phyloP scores from a whole-genome alignment of 2,329 filamentous ascomycete species.

The Nemania sp. region DNA sequence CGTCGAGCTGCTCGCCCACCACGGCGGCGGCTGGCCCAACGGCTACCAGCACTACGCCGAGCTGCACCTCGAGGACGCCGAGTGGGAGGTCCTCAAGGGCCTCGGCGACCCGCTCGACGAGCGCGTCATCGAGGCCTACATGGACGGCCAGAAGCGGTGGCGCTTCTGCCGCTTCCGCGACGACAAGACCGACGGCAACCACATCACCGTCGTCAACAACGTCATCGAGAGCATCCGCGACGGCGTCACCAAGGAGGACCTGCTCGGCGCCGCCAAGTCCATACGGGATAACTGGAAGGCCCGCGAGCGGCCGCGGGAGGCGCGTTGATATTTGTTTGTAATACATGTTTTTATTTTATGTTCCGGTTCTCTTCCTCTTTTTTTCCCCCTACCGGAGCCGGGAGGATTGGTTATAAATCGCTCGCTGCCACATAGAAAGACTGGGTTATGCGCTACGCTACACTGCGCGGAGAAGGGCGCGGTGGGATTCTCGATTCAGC shows the following conservation, averaged over 20 bases:
- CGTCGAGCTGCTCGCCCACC: slow-evolving; percentile 73
- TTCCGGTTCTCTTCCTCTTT: too few relatives aligned
- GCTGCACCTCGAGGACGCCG: slow-evolving; percentile 71
- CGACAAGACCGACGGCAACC: slow-evolving; percentile 90
- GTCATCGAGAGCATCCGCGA: slow-evolving; percentile 91
- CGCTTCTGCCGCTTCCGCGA: slow-evolving; percentile 87
- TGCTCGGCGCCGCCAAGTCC: slow-evolving; percentile 68
- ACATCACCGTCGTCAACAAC: slow-evolving; percentile 79
- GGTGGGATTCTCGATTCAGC: neutral
- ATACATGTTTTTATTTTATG: neutral
- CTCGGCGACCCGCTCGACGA: slow-evolving; percentile 79
- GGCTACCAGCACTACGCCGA: slow-evolving; percentile 68
- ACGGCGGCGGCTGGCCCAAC: slow-evolving; percentile 58
- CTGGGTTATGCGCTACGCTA: neutral
- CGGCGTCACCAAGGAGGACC: slow-evolving; percentile 79
- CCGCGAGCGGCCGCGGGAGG: slow-evolving; percentile 45
- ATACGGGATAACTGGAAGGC: slow-evolving; percentile 84
- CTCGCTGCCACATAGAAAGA: neutral
- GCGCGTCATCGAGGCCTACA: slow-evolving; percentile 86
- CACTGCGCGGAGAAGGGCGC: neutral
- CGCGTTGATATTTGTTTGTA: neutral
- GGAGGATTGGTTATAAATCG: neutral
- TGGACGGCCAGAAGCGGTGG: slow-evolving; percentile 78
- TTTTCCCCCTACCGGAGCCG: neutral
- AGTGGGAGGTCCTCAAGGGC: slow-evolving; percentile 83